A percentile compares a stretch with the other conserved stretches of the same genome.
Conservation (phyloP, 768 basidiomycete genomes). For the Tylopilus subfusipes region DNA sequence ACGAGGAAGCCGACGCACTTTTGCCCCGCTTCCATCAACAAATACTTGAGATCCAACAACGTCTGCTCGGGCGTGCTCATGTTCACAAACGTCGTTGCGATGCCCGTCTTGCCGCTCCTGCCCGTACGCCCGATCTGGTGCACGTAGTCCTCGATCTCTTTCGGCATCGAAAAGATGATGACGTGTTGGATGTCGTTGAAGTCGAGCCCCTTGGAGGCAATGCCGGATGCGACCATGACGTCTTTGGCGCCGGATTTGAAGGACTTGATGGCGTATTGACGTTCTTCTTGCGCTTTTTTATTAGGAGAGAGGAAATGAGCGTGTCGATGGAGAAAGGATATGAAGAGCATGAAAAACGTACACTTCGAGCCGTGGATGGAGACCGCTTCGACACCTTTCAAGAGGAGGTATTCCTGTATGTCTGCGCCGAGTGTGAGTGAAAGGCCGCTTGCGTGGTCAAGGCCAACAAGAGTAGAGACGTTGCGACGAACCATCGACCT, state of each 20-base stretch:
- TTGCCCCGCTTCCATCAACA: constrained; percentile 96
- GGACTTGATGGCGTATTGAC: constrained; percentile 97
- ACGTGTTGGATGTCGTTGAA: constrained; percentile 99
- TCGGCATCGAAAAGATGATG: constrained; percentile 99
- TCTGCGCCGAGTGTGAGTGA: constrained; percentile 47
- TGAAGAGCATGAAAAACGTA: constrained; percentile 33
- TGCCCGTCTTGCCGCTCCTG: constrained; percentile 95
- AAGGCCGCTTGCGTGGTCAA: not conserved
- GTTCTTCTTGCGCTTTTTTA: constrained; percentile 86
- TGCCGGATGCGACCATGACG: constrained; percentile 98
- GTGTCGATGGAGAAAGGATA: not conserved
- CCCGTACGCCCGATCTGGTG: constrained; percentile 99
- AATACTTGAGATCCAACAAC: constrained; percentile 91
- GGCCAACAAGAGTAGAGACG: not conserved
- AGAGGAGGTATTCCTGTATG: constrained; percentile 94
- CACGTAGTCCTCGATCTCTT: constrained; percentile 99
- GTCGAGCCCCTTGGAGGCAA: constrained; percentile 97
- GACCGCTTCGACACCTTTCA: constrained; percentile 98
- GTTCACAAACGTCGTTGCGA: constrained; percentile 98
- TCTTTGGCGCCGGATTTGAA: constrained; percentile 98
- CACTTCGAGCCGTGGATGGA: constrained; percentile 98
- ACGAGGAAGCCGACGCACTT: constrained; percentile 55
- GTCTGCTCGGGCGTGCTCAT: constrained; percentile 98
- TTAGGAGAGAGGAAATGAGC: not conserved
- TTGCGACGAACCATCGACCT: constrained; percentile 82